phyloP scores from a whole-genome alignment of 352 stramenopile genomes.

The Phytophthora crassamura region DNA sequence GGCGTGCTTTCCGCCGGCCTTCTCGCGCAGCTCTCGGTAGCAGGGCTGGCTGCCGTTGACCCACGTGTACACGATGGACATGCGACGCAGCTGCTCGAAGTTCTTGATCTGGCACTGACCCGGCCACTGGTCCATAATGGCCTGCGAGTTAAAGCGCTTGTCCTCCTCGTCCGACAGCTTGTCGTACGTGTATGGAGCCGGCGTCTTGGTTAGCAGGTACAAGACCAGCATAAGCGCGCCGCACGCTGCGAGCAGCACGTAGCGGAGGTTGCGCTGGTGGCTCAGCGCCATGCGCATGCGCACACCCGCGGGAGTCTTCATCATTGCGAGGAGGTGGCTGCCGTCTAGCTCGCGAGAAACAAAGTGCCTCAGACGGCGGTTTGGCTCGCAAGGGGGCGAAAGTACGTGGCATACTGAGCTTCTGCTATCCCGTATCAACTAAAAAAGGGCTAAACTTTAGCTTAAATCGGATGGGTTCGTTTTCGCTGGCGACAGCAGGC shows the following conservation, averaged over 20 bases:
- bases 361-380: constrained; percentile 25
- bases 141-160: constrained; percentile 50
- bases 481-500: constrained; percentile 4
- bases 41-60: constrained; percentile 89
- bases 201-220: constrained; percentile 52
- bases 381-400: constrained; percentile 19
- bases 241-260: constrained; percentile 52
- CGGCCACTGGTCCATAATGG: constrained; percentile 70
- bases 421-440: constrained; percentile 3
- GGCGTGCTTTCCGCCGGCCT: constrained; percentile 72
- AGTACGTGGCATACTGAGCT: constrained; percentile 31
- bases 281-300: constrained; percentile 71
- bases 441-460: background rate
- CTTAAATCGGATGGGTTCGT: constrained; percentile 16
- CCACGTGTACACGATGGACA: constrained; percentile 92
- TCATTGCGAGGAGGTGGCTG: constrained; percentile 18
- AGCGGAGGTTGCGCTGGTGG: constrained; percentile 69
- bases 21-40: constrained; percentile 75
- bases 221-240: constrained; percentile 51
- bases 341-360: constrained; percentile 24
- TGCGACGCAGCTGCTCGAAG: constrained; percentile 82
- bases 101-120: constrained; percentile 88
- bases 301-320: constrained; percentile 70
- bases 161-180: constrained; percentile 61
- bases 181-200: constrained; percentile 55